Evolutionary conservation across 768 basidiomycete species (phyloP).

Genomic region (Suillus spraguei): DNA sequence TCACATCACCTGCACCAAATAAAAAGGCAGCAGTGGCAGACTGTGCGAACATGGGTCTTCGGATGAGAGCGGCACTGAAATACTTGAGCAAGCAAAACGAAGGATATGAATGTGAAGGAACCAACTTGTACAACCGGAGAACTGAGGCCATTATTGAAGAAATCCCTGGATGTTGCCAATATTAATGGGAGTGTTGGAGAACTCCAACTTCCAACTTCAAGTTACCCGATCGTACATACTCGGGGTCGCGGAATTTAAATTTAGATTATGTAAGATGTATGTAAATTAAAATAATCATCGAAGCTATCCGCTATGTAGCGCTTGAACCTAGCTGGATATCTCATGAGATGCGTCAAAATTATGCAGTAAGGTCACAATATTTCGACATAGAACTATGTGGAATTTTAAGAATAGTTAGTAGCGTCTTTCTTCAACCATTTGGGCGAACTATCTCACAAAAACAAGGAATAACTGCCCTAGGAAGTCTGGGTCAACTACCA

Average conservation of each 20-base stretch:
- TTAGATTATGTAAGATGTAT: not conserved
- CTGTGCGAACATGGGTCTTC: conserved; percentile 64
- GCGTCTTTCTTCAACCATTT: not conserved
- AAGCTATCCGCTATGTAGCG: too few species aligned
- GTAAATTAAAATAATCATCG: not conserved
- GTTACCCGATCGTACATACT: not conserved
- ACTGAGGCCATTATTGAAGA: conserved; percentile 43
- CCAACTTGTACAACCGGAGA: conserved; percentile 46
- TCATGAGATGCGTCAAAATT: not conserved
- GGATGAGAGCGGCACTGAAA: conserved; percentile 57
- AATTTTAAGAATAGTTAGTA: not conserved
- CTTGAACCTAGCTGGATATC: not conserved
- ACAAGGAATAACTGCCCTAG: too few species aligned
- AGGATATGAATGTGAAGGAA: not conserved
- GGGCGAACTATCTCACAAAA: too few species aligned
- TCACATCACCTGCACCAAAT: conserved; percentile 75
- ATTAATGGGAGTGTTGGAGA: too few species aligned
- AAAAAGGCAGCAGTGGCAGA: conserved; percentile 66
- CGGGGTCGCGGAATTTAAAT: conserved; percentile 6
- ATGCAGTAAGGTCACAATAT: not conserved
- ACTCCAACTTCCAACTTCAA: not conserved
- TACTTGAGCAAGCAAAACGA: conserved; percentile 12
- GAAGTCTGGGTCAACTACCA: not conserved
- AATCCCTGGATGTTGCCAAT: too few species aligned
- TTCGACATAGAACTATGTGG: not conserved